Conservation (phyloP, 1,284 basidiomycete species). For the Papiliotrema nemorosa region DNA sequence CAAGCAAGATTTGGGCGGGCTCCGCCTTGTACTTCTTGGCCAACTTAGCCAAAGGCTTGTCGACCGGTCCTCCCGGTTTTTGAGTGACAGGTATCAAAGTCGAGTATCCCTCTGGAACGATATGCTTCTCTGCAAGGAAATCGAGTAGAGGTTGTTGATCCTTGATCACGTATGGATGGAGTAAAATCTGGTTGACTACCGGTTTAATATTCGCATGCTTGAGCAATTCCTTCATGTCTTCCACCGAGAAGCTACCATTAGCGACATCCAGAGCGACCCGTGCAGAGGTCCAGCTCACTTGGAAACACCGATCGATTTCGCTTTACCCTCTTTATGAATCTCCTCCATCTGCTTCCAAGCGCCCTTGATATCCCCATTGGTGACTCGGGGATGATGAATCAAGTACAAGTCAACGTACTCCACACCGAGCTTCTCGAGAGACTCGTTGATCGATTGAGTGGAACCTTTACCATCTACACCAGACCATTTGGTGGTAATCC, state of each 20-base stretch:
- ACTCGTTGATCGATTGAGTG: constrained; percentile 57
- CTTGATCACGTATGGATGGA: constrained; percentile 67
- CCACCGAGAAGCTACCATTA: constrained; percentile 53
- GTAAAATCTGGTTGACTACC: constrained; percentile 68
- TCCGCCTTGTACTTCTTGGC: constrained; percentile 58
- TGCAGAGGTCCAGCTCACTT: constrained; percentile 49
- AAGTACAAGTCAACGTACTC: constrained; percentile 66
- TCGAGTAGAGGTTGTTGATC: constrained; percentile 59
- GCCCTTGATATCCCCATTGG: constrained; percentile 56
- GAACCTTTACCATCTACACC: constrained; percentile 57
- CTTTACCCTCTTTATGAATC: constrained; percentile 57
- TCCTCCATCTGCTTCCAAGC: constrained; percentile 63
- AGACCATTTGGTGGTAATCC: constrained; percentile 61
- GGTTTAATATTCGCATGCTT: constrained; percentile 60
- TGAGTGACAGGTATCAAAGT: constrained; percentile 62
- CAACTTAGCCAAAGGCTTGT: constrained; percentile 59
- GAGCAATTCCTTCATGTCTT: constrained; percentile 58
- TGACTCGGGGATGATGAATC: constrained; percentile 56
- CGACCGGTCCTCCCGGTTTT: constrained; percentile 63
- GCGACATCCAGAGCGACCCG: background rate
- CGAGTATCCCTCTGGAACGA: constrained; percentile 68
- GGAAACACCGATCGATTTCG: constrained; percentile 71
- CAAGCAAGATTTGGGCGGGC: constrained; percentile 64
- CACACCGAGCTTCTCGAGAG: constrained; percentile 62
- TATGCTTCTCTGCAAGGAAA: constrained; percentile 58